Evolutionary conservation across 306 rosid species (phyloP), one percentile per base, ranked within the genome.

Genomic region (Mimosa pudica): DNA sequence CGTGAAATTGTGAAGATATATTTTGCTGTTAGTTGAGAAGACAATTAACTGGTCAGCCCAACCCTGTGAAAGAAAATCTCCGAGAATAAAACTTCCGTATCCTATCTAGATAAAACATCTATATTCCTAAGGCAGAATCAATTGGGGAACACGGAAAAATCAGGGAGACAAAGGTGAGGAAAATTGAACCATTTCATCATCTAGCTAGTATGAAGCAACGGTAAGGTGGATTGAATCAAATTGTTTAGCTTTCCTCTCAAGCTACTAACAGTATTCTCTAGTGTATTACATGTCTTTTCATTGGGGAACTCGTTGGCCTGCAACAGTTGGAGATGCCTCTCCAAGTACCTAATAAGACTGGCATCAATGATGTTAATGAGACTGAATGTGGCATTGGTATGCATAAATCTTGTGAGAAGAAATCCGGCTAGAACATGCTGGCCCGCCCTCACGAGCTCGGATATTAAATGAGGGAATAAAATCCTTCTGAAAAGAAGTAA

Each of bases 361-460:
- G 89, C 85, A 81, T 84, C 93, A 0, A 93, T 90, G 64, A 93
- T 84, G 78, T 93, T 93, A 4, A 96, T 74, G 73, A 93, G 94
- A 76, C 93, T 82, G 52, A 91, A 87, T 0, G 94, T 84, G 33
- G 91, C 78, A 72, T 85, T 91, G 74, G 90, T 87, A 86, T 89
- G 97, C 98, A 90, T 90, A 76, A 83, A 88, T 82, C 89, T 96
- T 17, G 91, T 88, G 77, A 96, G 94, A 13, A 93, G 49, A 64
- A 91, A 88, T 77, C 94, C 98, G 9, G 98, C 98, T 24, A 96
- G 86, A 82, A 96, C 84, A 60, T 88, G 89, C 85, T 96, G 98
- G 86, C 86, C 96, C 55, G 94, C 93, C 86, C 85, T 93, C 80
- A 96, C 96, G 64, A 93, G 94, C 89, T 93, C 97, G 7, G 96